Percentiles rank a stretch among this genome's conserved stretches.
phyloP scores from a whole-genome alignment of 2,329 filamentous ascomycete species.

The Monosporascus ibericus region DNA sequence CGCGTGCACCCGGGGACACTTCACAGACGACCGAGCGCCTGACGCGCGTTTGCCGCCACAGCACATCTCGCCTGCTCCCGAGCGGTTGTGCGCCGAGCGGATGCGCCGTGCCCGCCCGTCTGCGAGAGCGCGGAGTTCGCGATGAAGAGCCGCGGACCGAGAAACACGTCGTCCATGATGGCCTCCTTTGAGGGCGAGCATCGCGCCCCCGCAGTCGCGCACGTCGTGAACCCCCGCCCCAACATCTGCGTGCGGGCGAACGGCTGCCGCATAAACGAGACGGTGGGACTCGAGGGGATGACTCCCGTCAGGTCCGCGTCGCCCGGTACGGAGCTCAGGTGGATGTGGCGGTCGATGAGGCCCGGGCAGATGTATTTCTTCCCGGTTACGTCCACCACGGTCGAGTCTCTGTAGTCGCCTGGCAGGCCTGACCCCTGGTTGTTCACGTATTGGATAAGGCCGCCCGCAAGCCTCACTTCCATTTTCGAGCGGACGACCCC shows the following conservation, averaged over 20 bases:
- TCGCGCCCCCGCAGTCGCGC: constrained; percentile 53
- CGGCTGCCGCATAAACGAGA: constrained; percentile 38
- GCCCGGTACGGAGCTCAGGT: constrained; percentile 39
- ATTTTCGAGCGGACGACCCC: too few species aligned
- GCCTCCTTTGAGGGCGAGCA: constrained; percentile 50
- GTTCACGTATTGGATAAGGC: too few species aligned
- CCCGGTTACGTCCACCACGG: constrained; percentile 32
- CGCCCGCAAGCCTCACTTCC: too few species aligned
- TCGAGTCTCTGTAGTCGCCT: too few species aligned
- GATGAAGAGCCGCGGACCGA: constrained; percentile 51
- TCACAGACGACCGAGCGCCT: constrained; percentile 41
- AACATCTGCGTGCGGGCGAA: constrained; percentile 45
- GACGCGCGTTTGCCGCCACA: constrained; percentile 34
- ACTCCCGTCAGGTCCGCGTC: constrained; percentile 29
- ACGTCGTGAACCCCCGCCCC: constrained; percentile 52
- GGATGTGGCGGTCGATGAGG: constrained; percentile 46
- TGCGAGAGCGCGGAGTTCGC: constrained; percentile 48
- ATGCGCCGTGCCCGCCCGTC: constrained; percentile 51
- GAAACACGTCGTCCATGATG: constrained; percentile 47
- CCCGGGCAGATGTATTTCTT: constrained; percentile 40
- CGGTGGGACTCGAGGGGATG: constrained; percentile 27
- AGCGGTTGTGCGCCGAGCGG: constrained; percentile 34
- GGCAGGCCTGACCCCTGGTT: too few species aligned
- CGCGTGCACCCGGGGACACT: constrained; percentile 50
- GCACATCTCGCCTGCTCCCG: constrained; percentile 27